Evolutionary conservation across 139 green algal species (phyloP), one percentile per base, ranked within the genome.

Genomic region (Parachlorella kessleri): DNA sequence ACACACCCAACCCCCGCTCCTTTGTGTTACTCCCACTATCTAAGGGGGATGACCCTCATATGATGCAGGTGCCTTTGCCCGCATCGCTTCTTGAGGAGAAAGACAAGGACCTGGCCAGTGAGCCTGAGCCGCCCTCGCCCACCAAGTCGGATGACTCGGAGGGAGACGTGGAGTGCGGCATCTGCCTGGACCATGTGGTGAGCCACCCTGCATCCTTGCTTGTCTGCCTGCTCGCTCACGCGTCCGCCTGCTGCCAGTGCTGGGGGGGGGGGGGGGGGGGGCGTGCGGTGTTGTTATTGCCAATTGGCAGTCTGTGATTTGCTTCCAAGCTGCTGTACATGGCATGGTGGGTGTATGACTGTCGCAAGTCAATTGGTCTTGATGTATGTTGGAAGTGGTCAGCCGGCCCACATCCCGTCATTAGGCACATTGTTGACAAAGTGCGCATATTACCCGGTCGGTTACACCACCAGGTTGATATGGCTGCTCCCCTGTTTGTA

Each of bases 131-230:
- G 3, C 40, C 39, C 64, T 75, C 66, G 66, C 66, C 76, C 4
- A 28, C 3, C 28, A 41, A 26, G 1, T 39, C n/a, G 24, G 41
- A 30, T 2, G 77, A 70, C 5, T 42, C 39, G 5, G 53, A 28
- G 1, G 79, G 73, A 39, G 83, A 85, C 9, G 39, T 66, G 33
- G 87, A 91, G 73, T 91, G 87, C 66, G 85, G 85, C 66, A 86
- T 91, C 53, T 91, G 87, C 80, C 68, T 91, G 55, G 87, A 91
- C n/a, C 48, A 65, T 0, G 33, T 8, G 55, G 84, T 84, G 38
- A 35, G 68, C 14, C 21, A 18, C 48, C 48, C 48, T 14, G 48
- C 14, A 59, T 14, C 48, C 48, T 18, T 59, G 48, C 14, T n/a
- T n/a, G n/a, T n/a, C n/a, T n/a, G 48, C 48, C 48, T 59, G 48